Evolutionary conservation across 768 basidiomycete species (phyloP), one percentile per base, ranked within the genome.

Genomic region (Asterophora lycoperdoides): DNA sequence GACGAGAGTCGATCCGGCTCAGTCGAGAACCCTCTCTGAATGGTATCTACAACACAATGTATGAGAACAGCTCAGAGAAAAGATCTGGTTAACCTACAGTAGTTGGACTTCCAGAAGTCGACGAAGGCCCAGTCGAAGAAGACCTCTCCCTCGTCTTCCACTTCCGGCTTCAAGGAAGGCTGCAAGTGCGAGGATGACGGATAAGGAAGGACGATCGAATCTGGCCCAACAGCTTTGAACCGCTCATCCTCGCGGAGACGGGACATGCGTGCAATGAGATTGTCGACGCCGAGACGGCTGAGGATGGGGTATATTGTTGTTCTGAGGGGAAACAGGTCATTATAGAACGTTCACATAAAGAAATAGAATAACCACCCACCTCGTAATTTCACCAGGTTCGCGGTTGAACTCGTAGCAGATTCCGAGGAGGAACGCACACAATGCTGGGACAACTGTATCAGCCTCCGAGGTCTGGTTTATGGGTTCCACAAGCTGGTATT

Each of bases 101-200:
- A 96, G 61, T 95, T 94, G 39, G 91, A 93, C 71, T 98, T 98
- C 88, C 92, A 94, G 65, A 97, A 99, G 66, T 99, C 96, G 5
- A 96, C 83, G 67, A 98, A 98, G 0, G 86, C 80, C 92, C 94
- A 98, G 65, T 98, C 94, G 61, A 98, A 89, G 96, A 96, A 98
- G 33, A 96, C 76, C 67, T 93, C 92, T 20, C 82, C 89, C 59
- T 89, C 86, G 53, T 81, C 81, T 44, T 72, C 69, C 30, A 57
- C 58, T 41, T 72, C 70, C 8, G 64, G 56, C 53, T 74, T 77
- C 13, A 68, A 55, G 3, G 51, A 67, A 19, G 60, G 56, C 35
- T 64, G 69, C 37, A 59, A 64, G 42, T 68, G 61, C 23, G 69
- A 54, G 15, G 69, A 58, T 13, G 64, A 59, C 20, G 81, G 76